phyloP scores from a whole-genome alignment of 257 asterid species.

The Nicotiana undulata region DNA sequence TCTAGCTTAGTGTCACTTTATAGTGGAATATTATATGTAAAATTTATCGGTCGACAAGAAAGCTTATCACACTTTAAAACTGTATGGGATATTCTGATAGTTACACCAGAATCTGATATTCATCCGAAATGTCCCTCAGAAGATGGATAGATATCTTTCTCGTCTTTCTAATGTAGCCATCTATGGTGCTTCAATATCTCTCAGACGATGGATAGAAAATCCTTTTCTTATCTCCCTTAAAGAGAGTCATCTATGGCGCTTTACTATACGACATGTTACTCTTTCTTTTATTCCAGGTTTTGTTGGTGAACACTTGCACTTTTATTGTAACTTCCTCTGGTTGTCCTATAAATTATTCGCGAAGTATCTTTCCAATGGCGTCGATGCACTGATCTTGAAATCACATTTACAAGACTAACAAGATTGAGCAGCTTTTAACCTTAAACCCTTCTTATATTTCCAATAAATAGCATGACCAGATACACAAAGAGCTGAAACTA shows the following conservation, averaged over 20 bases:
- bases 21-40: background rate
- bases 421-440: conserved; percentile 42
- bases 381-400: background rate
- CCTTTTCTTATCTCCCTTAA: background rate
- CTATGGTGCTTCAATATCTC: background rate
- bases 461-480: too few species aligned
- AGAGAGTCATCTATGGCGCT: background rate
- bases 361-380: background rate
- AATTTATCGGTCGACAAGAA: background rate
- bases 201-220: background rate
- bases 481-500: too few species aligned
- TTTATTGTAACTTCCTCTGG: background rate
- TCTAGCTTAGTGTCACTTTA: background rate
- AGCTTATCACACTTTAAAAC: background rate
- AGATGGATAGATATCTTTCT: background rate
- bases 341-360: background rate
- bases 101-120: background rate
- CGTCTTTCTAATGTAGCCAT: background rate
- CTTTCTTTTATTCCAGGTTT: background rate
- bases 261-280: background rate
- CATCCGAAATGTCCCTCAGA: background rate
- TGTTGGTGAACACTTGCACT: background rate
- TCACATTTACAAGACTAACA: conserved; percentile 72
- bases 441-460: conserved; percentile 67
- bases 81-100: background rate